Base-by-base conservation (phyloP, 2,329 filamentous ascomycete genomes). In the Epichloe gansuensis region DNA sequence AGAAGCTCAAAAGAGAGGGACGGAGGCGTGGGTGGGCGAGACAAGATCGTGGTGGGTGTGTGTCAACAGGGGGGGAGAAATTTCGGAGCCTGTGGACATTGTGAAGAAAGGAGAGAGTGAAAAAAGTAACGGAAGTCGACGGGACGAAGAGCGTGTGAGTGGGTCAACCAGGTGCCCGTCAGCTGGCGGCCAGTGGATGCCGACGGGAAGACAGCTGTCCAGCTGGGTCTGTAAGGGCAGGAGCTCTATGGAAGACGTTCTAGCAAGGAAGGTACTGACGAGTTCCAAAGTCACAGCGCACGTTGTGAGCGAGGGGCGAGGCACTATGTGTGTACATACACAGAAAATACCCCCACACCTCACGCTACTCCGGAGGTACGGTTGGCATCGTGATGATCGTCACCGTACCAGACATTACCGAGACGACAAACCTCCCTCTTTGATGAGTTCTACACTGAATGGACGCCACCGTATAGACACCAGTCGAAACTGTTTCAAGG, bases 41-140 rank as follows among this genome's bases (percentile, higher is more conserved):
- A 53, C 52, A 51, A 49, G 52, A 54, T 53, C 53, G 55, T 52
- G 53, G 55, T 51, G 51, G 38, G 52, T 13, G 55, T 46, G 53
- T 15, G 46, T 47, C 34, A 39, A 23, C 23, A 50, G 55, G 55
- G 51, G 44, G 50, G 17, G 50, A 50, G 57, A 56, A 57, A 57
- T 57, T 58, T 58, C 57, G 53, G 54, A 34, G 17, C 41, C 27
- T 51, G 50, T 47, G 53, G 47, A 23, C 44, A 45, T 38, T 47
- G 1, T 13, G 21, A 53, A 40, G 56, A 56, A 57, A 57, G 56
- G 56, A 51, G 53, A 56, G 46, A 51, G 53, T 12, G 36, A 44
- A 6, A 42, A 17, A 21, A 21, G 17, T 21, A 21, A 43, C 52
- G 52, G 50, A 47, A 52, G 52, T 52, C 51, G 50, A 56, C 53